Conservation (phyloP, 495 filamentous ascomycete genomes). For the Cenococcum geophilum region DNA sequence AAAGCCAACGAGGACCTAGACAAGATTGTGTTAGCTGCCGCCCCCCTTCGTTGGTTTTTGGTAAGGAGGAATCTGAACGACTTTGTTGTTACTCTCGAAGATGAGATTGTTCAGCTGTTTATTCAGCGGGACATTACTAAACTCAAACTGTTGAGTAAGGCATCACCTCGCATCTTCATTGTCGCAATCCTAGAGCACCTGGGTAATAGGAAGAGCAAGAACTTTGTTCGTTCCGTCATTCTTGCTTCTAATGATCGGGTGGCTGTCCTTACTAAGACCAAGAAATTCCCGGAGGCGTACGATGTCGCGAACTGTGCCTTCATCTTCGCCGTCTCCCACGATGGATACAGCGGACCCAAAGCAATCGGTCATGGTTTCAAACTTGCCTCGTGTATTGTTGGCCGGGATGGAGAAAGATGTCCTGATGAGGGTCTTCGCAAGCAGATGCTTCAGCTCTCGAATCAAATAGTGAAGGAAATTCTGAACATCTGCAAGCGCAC, state of each 20-base stretch:
- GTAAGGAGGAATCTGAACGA: neutral
- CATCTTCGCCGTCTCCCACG: conserved; percentile 15
- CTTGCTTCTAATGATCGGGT: conserved; percentile 18
- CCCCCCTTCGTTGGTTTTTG: conserved; percentile 20
- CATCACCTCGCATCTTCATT: conserved; percentile 24
- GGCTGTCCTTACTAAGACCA: conserved; percentile 10
- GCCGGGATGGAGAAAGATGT: conserved; percentile 13
- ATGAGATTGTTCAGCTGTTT: conserved; percentile 15
- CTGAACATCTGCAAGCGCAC: conserved; percentile 15
- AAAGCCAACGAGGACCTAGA: conserved; percentile 8
- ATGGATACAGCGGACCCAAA: conserved; percentile 20
- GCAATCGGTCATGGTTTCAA: conserved; percentile 21
- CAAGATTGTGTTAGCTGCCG: conserved; percentile 16
- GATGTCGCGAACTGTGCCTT: conserved; percentile 20
- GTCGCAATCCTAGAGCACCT: conserved; percentile 22
- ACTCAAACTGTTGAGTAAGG: conserved; percentile 15
- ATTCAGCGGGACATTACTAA: conserved; percentile 12
- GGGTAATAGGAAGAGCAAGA: conserved; percentile 11
- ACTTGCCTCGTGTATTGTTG: conserved; percentile 19
- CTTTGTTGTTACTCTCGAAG: conserved; percentile 12
- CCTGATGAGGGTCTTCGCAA: conserved; percentile 13
- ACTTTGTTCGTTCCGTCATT: conserved; percentile 22
- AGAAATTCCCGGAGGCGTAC: conserved; percentile 24
- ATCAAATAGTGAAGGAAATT: conserved; percentile 21
- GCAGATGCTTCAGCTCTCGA: conserved; percentile 26